phyloP scores from a whole-genome alignment of 768 basidiomycete genomes.

The Coprinopsis strossmayeri region DNA sequence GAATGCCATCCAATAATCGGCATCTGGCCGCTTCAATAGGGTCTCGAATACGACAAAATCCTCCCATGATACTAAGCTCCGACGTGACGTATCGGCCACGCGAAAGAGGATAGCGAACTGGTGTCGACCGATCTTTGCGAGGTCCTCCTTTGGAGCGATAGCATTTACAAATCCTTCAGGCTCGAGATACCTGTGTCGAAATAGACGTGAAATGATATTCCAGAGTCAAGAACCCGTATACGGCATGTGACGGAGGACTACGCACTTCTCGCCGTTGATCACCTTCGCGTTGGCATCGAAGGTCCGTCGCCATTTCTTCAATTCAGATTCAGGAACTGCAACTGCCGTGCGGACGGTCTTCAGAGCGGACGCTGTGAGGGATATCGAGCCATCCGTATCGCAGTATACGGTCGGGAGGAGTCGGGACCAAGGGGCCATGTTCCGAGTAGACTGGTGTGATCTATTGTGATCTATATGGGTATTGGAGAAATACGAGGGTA shows the following conservation, averaged over 20 bases:
- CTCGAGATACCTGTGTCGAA: slow-evolving; percentile 69
- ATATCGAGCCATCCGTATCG: slow-evolving; percentile 42
- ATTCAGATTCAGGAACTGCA: slow-evolving; percentile 70
- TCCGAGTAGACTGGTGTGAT: too few relatives aligned
- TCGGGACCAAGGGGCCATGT: slow-evolving; percentile 35
- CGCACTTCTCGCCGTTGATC: slow-evolving; percentile 77
- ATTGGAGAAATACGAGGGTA: slow-evolving; percentile 29
- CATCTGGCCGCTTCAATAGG: slow-evolving; percentile 86
- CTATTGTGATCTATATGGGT: slow-evolving; percentile 22
- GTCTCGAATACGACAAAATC: slow-evolving; percentile 97
- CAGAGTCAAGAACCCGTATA: slow-evolving; percentile 12
- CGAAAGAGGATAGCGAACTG: slow-evolving; percentile 90
- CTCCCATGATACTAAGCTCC: slow-evolving; percentile 84
- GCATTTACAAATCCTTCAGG: slow-evolving; percentile 89
- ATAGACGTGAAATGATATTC: slow-evolving; percentile 11
- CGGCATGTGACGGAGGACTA: slow-evolving; percentile 20
- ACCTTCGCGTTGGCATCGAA: slow-evolving; percentile 83
- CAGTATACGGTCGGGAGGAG: slow-evolving; percentile 47
- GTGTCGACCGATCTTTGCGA: slow-evolving; percentile 77
- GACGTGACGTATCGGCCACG: slow-evolving; percentile 74
- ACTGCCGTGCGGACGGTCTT: slow-evolving; percentile 64
- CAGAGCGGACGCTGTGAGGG: slow-evolving; percentile 48
- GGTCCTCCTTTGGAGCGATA: slow-evolving; percentile 82
- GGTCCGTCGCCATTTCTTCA: slow-evolving; percentile 81
- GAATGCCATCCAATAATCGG: slow-evolving; percentile 96